Evolutionary conservation across 2,329 filamentous ascomycete species (phyloP).

Genomic region (Botrytis galanthina): DNA sequence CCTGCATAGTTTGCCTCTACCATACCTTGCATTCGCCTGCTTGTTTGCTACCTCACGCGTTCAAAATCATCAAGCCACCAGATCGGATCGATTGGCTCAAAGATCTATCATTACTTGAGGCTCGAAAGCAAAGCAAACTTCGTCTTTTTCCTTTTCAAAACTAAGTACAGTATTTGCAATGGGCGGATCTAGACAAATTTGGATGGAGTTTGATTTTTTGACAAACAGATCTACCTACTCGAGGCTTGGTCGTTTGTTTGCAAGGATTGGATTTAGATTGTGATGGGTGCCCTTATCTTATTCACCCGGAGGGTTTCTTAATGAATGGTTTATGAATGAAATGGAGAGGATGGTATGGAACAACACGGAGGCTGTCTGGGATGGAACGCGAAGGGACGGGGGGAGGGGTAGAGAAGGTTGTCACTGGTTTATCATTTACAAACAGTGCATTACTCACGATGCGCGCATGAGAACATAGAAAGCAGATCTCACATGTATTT

Average conservation of each 20-base stretch:
- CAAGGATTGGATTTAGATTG: not conserved
- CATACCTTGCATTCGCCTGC: not conserved
- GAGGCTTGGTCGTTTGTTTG: not conserved
- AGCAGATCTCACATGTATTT: not conserved
- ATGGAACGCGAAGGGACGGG: not conserved
- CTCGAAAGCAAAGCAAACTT: not conserved
- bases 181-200: not conserved
- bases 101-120: not conserved
- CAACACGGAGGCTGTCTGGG: not conserved
- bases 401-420: not conserved
- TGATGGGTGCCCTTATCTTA: not conserved
- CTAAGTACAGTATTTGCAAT: not conserved
- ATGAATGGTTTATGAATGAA: not conserved
- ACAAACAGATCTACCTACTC: not conserved
- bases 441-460: not conserved
- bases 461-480: not conserved
- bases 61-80: not conserved
- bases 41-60: not conserved
- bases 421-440: not conserved
- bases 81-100: not conserved
- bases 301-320: too few relatives aligned
- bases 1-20: conserved; percentile 2
- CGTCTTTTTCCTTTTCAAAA: not conserved
- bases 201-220: conserved; percentile 1
- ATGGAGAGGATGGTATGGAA: too few relatives aligned